phyloP scores from a whole-genome alignment of 2,329 filamentous ascomycete genomes.

The Botryotinia convoluta region DNA sequence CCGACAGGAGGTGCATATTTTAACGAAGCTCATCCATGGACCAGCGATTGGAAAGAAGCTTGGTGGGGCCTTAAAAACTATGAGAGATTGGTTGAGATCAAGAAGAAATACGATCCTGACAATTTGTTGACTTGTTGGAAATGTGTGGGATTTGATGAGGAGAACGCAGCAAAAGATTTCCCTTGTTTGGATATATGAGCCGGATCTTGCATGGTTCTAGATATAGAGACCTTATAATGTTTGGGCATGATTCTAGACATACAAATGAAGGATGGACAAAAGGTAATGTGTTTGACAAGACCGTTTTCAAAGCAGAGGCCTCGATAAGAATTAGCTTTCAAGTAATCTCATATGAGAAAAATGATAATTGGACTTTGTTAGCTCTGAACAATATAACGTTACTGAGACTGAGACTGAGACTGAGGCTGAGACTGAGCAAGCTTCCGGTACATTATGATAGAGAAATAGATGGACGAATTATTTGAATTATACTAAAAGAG shows the following conservation, averaged over 20 bases:
- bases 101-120: conserved; percentile 29
- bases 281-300: neutral
- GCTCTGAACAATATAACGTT: neutral
- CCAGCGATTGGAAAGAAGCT: conserved; percentile 23
- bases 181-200: conserved; percentile 16
- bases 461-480: neutral
- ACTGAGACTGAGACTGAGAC: neutral
- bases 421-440: neutral
- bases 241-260: neutral
- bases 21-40: conserved; percentile 27
- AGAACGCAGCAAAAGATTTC: conserved; percentile 16
- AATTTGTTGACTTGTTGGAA: conserved; percentile 28
- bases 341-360: neutral
- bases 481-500: neutral
- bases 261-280: neutral
- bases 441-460: neutral
- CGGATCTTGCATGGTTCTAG: neutral
- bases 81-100: conserved; percentile 24
- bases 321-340: neutral
- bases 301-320: neutral
- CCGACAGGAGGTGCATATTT: conserved; percentile 26
- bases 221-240: neutral
- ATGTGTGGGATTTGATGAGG: conserved; percentile 26
- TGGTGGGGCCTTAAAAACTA: conserved; percentile 28
- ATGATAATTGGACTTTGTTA: neutral